Percentiles rank a stretch among this genome's conserved stretches.
Conservation (phyloP, 2,329 filamentous ascomycete genomes). For the Pseudocercospora pini-densiflorae region DNA sequence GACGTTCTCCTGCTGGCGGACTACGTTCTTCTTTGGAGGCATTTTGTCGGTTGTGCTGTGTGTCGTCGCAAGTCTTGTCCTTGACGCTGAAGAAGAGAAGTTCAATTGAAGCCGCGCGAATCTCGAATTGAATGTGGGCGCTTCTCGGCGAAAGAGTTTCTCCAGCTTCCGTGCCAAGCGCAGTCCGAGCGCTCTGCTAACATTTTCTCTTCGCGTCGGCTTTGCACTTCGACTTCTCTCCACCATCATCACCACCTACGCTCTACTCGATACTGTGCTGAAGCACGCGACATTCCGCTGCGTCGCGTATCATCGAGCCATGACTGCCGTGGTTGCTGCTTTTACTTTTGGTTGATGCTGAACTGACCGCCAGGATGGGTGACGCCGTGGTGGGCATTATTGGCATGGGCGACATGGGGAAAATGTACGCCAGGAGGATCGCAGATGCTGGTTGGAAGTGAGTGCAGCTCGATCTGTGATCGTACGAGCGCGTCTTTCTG, state of each 20-base stretch:
- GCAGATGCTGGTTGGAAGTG: slow-evolving; percentile 97
- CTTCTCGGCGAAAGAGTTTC: neutral
- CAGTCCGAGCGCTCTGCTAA: neutral
- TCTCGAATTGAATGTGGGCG: slow-evolving; percentile 13
- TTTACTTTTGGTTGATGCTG: slow-evolving; percentile 14
- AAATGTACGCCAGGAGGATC: slow-evolving; percentile 91
- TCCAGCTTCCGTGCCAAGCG: neutral
- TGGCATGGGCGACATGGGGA: slow-evolving; percentile 99
- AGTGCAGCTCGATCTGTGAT: slow-evolving; percentile 40
- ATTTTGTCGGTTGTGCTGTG: slow-evolving; percentile 61
- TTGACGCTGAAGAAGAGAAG: slow-evolving; percentile 23
- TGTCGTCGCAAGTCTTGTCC: slow-evolving; percentile 22
- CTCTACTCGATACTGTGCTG: neutral
- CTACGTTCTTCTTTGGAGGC: slow-evolving; percentile 89
- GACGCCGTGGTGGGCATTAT: slow-evolving; percentile 88
- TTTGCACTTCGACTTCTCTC: neutral
- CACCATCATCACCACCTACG: neutral
- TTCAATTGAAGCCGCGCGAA: neutral
- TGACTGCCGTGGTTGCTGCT: slow-evolving; percentile 11
- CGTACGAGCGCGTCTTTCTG: slow-evolving; percentile 18
- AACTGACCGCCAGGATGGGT: slow-evolving; percentile 55
- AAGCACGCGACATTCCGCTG: neutral
- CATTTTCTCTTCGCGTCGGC: neutral
- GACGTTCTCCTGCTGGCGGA: slow-evolving; percentile 93
- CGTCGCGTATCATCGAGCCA: slow-evolving; percentile 12